These are phyloP conservation scores for Sicyos edulis DNA, from an alignment of 306 rosid genomes.

Conservation along the genomic window DNA sequence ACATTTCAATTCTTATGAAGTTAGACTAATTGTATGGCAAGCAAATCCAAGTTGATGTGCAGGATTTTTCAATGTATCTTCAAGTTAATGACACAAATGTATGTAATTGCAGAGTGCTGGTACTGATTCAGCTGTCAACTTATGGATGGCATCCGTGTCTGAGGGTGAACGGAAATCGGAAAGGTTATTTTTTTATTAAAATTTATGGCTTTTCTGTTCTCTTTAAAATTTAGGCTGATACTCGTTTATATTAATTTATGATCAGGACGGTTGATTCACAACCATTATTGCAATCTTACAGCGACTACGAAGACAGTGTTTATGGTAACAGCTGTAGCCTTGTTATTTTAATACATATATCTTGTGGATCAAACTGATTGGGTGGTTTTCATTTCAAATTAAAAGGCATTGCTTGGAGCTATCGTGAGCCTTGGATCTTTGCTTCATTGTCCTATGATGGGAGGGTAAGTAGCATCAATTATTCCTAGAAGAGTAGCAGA, in stretches of 20 bases:
- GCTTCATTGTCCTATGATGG: conserved; percentile 97
- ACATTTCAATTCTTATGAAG: conserved; percentile 6
- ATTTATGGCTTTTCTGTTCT: conserved; percentile 9
- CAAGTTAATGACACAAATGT: conserved; percentile 22
- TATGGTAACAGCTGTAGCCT: conserved; percentile 48
- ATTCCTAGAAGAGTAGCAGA: neutral
- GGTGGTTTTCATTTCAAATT: conserved; percentile 24
- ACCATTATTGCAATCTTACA: conserved; percentile 64
- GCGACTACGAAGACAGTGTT: conserved; percentile 90
- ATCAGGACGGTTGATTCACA: conserved; percentile 59
- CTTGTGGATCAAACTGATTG: neutral
- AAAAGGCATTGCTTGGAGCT: conserved; percentile 90
- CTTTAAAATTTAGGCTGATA: neutral
- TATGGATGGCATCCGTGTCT: conserved; percentile 66
- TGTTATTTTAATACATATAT: neutral
- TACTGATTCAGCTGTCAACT: conserved; percentile 79
- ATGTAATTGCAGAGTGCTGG: conserved; percentile 75
- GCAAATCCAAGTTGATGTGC: neutral
- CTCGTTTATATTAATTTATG: conserved; percentile 13
- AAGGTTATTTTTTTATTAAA: conserved; percentile 44
- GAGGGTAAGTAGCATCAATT: conserved; percentile 52
- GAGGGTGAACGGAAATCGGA: conserved; percentile 45
- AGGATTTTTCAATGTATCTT: neutral
- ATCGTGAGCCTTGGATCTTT: conserved; percentile 91
- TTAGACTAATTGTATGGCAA: conserved; percentile 6